Evolutionary conservation across 2,329 filamentous ascomycete genomes (phyloP).

Genomic region (Karstenula rhodostoma): DNA sequence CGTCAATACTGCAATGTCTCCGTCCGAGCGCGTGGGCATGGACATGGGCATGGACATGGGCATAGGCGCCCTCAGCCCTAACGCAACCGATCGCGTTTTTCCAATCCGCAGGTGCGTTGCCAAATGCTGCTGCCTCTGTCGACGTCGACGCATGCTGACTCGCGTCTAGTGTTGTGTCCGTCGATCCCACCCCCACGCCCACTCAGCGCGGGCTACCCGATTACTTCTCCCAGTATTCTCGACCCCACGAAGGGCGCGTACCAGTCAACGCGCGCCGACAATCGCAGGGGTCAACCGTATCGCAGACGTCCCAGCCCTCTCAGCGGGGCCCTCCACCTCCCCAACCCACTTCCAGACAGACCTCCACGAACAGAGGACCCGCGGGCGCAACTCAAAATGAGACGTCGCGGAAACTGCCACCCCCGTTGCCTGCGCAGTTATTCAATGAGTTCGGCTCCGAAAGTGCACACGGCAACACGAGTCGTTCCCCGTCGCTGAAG

Average conservation of each 20-base stretch:
- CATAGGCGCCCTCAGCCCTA: constrained; percentile 49
- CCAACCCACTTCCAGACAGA: constrained; percentile 19
- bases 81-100: constrained; percentile 70
- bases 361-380: constrained; percentile 13
- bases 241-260: constrained; percentile 35
- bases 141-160: not conserved
- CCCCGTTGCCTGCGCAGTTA: constrained; percentile 38
- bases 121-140: constrained; percentile 48
- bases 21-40: constrained; percentile 25
- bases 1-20: constrained; percentile 25
- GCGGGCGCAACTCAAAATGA: constrained; percentile 18
- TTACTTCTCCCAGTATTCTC: constrained; percentile 50
- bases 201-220: constrained; percentile 38
- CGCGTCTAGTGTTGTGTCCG: constrained; percentile 59
- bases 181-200: constrained; percentile 64
- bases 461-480: constrained; percentile 28
- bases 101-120: constrained; percentile 71
- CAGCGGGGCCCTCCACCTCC: constrained; percentile 23
- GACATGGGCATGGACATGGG: too few relatives aligned
- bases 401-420: constrained; percentile 19
- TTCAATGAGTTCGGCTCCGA: constrained; percentile 49
- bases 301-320: constrained; percentile 37
- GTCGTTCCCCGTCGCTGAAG: constrained; percentile 32
- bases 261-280: constrained; percentile 31
- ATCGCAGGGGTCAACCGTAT: constrained; percentile 41